Evolutionary conservation across 345 rosid species (phyloP).

Genomic region (Mallotus nudiflorus): DNA sequence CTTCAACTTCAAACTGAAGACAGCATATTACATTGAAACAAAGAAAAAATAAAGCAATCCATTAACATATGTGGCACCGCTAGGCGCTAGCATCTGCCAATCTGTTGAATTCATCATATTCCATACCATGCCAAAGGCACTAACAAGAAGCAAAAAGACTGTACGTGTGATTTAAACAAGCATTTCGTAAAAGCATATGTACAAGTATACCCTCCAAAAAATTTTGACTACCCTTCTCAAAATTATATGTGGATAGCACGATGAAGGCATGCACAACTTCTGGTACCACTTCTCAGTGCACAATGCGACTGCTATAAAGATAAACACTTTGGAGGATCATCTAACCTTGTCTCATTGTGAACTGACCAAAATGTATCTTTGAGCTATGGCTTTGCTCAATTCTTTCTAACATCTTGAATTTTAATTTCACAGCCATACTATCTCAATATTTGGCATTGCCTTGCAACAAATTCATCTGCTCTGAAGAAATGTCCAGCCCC

Average conservation of each 20-base stretch:
- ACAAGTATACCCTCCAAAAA: conserved; percentile 40
- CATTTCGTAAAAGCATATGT: conserved; percentile 19
- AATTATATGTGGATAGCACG: conserved; percentile 8
- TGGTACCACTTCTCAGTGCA: conserved; percentile 14
- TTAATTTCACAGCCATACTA: not conserved
- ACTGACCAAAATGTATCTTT: not conserved
- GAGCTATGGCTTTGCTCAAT: not conserved
- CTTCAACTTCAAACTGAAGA: not conserved
- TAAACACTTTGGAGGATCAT: not conserved
- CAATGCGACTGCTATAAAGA: not conserved
- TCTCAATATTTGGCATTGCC: conserved; percentile 1
- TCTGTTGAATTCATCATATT: not conserved
- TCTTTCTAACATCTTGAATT: not conserved
- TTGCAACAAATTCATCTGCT: not conserved
- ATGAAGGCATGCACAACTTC: not conserved
- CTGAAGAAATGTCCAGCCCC: not conserved
- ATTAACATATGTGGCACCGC: too few species aligned
- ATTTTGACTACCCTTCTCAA: not conserved
- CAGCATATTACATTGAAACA: too few species aligned
- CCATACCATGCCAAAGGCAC: not conserved
- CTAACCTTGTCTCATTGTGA: not conserved
- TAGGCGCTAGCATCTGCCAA: too few species aligned
- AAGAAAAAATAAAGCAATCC: too few species aligned
- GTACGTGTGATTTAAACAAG: conserved; percentile 4
- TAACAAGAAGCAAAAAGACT: conserved; percentile 5